These are phyloP conservation scores for Cyanidium caldarium DNA, from an alignment of 23 red algal species.

Conservation along the genomic window DNA sequence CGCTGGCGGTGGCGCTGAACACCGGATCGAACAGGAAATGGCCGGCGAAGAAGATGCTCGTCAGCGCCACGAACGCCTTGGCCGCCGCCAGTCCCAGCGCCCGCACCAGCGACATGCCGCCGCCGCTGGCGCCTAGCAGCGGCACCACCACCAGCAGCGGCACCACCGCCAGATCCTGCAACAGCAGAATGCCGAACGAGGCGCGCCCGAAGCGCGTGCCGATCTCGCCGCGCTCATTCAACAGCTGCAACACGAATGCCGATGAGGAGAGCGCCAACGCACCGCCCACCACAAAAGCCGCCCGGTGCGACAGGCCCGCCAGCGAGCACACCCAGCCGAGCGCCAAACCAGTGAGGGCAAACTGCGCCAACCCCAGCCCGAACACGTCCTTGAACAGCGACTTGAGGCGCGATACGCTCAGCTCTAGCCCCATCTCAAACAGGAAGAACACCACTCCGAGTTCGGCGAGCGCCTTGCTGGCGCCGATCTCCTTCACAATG, in stretches of 20 bases:
- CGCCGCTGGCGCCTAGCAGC: slow-evolving; percentile 58
- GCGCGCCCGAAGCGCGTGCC: slow-evolving; percentile 76
- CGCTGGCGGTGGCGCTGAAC: slow-evolving; percentile 64
- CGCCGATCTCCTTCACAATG: slow-evolving; percentile 63
- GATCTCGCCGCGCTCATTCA: slow-evolving; percentile 78
- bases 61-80: slow-evolving; percentile 60
- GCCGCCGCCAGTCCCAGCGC: slow-evolving; percentile 58
- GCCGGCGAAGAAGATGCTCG: slow-evolving; percentile 65
- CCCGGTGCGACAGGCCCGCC: slow-evolving; percentile 25
- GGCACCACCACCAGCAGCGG: slow-evolving; percentile 83
- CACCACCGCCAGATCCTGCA: slow-evolving; percentile 95
- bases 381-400: slow-evolving; percentile 79
- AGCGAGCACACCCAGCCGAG: slow-evolving; percentile 27
- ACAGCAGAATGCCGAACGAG: slow-evolving; percentile 86
- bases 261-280: slow-evolving; percentile 72
- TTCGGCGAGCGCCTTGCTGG: slow-evolving; percentile 70
- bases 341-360: slow-evolving; percentile 57
- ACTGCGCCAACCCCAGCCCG: slow-evolving; percentile 76
- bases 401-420: slow-evolving; percentile 58
- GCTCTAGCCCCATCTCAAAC: slow-evolving; percentile 98
- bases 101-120: slow-evolving; percentile 29
- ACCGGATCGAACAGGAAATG: slow-evolving; percentile 65
- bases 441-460: slow-evolving; percentile 96
- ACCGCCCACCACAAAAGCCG: slow-evolving; percentile 59
- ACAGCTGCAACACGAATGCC: slow-evolving; percentile 92